phyloP scores from a whole-genome alignment of 305 asterid species.

The Solanum hybrid region DNA sequence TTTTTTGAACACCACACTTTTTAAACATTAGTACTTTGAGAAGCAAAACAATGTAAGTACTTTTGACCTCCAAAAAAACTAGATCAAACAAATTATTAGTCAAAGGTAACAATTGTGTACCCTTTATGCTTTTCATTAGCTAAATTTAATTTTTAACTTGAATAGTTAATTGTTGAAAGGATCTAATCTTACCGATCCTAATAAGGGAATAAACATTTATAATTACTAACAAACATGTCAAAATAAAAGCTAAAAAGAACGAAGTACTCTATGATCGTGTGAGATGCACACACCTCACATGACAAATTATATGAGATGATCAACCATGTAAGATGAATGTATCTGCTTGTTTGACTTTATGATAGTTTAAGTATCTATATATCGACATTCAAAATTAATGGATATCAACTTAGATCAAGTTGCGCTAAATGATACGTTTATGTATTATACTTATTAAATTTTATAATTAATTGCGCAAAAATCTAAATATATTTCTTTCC shows the following conservation, averaged over 20 bases:
- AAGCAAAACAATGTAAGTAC: too few relatives aligned
- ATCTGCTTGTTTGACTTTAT: too few relatives aligned
- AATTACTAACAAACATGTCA: neutral
- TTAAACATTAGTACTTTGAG: too few relatives aligned
- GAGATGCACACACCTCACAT: neutral
- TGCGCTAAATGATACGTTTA: neutral
- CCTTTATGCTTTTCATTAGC: neutral
- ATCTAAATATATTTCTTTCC: too few relatives aligned
- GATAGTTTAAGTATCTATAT: too few relatives aligned
- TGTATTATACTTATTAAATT: neutral
- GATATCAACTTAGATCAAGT: neutral
- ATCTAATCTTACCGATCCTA: neutral
- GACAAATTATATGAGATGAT: neutral
- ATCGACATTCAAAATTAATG: neutral
- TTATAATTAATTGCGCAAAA: neutral
- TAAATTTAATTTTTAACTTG: neutral
- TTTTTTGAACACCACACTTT: too few relatives aligned
- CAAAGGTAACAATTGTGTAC: neutral
- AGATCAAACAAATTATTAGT: too few relatives aligned
- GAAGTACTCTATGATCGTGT: neutral
- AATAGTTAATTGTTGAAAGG: neutral
- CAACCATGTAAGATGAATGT: neutral
- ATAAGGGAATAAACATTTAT: too few relatives aligned
- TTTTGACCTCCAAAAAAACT: too few relatives aligned
- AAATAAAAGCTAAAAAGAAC: too few relatives aligned